Base-by-base conservation (phyloP, 768 basidiomycete genomes). In the Xerocomus brunneocitrinus region DNA sequence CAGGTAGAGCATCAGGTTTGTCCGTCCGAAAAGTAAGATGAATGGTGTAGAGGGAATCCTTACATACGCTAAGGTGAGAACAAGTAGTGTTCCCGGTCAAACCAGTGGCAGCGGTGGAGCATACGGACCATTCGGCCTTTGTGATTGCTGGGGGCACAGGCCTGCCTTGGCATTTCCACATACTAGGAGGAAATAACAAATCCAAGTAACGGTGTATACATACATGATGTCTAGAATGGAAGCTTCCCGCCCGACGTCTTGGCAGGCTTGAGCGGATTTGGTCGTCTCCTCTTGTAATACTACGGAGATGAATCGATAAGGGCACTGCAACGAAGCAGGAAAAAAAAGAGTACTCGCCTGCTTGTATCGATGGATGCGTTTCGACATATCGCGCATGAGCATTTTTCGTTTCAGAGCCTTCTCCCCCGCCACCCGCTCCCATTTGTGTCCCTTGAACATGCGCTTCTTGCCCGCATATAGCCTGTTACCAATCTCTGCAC, bases 371-470 rank as follows among this genome's bases (percentile, higher is more conserved):
- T 69, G 70, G 58, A 91, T 76, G 57, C 88, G 80, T 58, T 79
- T 77, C 35, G 74, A 67, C 89, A 91, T 90, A 65, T 83, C 80
- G 61, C 81, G 77, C 77, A 91, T 71, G 52, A 88, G 72, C 47
- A 83, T 76, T 51, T 71, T 71, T 58, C 73, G 80, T 63, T 76
- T 79, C 62, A 70, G 71, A 52, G 71, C 67, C 58, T 73, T 74
- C 63, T 75, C 74, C 52, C 73, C 75, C 59, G 74, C 75, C 58
- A 72, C 65, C 34, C 87, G 79, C 72, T 92, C 86, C 85, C 87
- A 91, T 61, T 80, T 87, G 76, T 92, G 90, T n/a, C 90, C 90
- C 76, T 92, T 93, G 82, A 93, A 92, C 90, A 92, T 92, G 57
- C 79, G 75, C 76, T 83, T 87, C 79, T 80, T 87, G 53, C 77